phyloP scores from a whole-genome alignment of 768 basidiomycete species.

The Rhodotorula diobovata region DNA sequence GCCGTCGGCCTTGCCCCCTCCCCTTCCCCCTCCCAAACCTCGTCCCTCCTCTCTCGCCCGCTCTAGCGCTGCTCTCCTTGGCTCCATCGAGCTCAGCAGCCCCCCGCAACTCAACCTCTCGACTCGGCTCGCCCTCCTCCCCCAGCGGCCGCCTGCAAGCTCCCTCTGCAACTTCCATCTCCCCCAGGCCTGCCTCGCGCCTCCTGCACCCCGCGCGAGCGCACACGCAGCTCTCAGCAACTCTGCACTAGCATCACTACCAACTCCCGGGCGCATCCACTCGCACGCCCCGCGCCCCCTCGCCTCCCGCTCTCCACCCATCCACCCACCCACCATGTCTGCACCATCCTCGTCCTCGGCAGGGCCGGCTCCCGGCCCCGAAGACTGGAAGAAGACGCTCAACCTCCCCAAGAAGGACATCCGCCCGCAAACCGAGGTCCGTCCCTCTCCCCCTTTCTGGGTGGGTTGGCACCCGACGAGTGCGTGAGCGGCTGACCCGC shows the following conservation, averaged over 20 bases:
- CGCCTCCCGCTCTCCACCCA: not conserved
- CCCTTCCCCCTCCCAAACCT: not conserved
- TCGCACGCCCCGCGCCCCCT: not conserved
- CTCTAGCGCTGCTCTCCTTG: not conserved
- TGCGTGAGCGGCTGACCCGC: not conserved
- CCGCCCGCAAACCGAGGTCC: conserved; percentile 83
- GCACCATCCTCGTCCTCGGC: not conserved
- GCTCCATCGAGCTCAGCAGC: not conserved
- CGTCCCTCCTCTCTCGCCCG: not conserved
- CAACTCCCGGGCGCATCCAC: not conserved
- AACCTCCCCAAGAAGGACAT: conserved; percentile 54
- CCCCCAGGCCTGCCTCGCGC: not conserved
- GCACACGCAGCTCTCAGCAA: not conserved
- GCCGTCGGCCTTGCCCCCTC: not conserved
- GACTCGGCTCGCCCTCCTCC: not conserved
- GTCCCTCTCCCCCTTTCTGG: conserved; percentile 8
- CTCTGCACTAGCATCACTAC: not conserved
- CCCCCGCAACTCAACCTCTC: not conserved
- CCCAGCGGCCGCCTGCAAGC: not conserved
- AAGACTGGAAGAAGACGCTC: conserved; percentile 42
- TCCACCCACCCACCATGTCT: conserved; percentile 1
- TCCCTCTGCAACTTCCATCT: not conserved
- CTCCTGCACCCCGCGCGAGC: not conserved
- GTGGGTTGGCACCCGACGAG: not conserved
- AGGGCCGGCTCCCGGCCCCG: conserved; percentile 8